phyloP scores from a whole-genome alignment of 805 yeast species.

The Candida gorgasii region DNA sequence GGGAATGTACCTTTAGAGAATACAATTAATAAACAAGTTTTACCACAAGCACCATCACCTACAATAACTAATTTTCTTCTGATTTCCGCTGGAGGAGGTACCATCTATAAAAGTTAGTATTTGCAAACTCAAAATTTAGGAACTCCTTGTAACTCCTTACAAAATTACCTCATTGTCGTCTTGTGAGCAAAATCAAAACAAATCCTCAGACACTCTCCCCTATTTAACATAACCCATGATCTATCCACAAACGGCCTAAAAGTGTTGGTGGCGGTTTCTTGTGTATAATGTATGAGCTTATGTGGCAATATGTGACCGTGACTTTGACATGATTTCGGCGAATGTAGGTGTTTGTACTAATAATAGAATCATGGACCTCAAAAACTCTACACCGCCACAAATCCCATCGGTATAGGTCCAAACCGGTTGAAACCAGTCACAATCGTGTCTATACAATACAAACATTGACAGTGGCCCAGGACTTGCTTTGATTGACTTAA shows the following conservation, averaged over 20 bases:
- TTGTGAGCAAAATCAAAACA: conserved; percentile 9
- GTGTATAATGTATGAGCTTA: background rate
- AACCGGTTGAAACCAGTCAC: background rate
- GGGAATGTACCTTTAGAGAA: conserved; percentile 89
- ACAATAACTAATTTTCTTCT: conserved; percentile 89
- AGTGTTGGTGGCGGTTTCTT: background rate
- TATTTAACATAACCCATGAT: background rate
- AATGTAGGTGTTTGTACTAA: background rate
- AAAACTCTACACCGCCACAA: background rate
- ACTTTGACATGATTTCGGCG: background rate
- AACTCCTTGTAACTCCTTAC: background rate
- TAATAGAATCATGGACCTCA: background rate
- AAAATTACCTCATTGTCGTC: conserved; percentile 2
- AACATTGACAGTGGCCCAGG: too few relatives aligned
- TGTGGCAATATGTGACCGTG: background rate
- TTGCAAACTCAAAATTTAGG: background rate
- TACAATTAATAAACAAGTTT: conserved; percentile 85
- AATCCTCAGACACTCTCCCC: conserved; percentile 8
- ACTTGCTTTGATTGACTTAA: background rate
- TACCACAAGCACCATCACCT: conserved; percentile 98
- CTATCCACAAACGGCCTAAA: background rate
- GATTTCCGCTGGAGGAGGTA: conserved; percentile 52
- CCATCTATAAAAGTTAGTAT: conserved; percentile 24
- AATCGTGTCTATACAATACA: too few relatives aligned
- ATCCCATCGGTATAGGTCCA: background rate